phyloP scores from a whole-genome alignment of 257 asterid genomes.

The Verbascum thapsus region DNA sequence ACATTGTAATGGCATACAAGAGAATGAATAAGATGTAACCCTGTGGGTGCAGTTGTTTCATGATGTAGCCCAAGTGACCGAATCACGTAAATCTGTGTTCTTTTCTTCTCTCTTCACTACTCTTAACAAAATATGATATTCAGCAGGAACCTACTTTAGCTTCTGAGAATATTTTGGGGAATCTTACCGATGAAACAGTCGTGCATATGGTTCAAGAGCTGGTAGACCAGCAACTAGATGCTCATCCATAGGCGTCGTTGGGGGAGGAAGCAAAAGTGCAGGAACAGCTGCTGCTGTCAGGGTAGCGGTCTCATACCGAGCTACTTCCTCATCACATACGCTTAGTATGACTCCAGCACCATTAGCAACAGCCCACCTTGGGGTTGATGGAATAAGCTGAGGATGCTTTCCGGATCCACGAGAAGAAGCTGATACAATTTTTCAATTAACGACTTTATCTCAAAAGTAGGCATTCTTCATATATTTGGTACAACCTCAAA shows the following conservation, averaged over 20 bases:
- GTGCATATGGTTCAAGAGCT: slow-evolving; percentile 93
- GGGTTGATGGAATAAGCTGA: slow-evolving; percentile 78
- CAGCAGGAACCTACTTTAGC: not conserved
- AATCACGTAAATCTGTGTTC: no score
- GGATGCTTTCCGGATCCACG: slow-evolving; percentile 95
- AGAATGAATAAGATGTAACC: no score
- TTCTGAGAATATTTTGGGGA: slow-evolving; percentile 8
- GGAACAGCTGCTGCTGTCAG: slow-evolving; percentile 89
- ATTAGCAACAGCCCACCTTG: slow-evolving; percentile 94
- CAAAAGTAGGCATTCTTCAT: slow-evolving; percentile 3
- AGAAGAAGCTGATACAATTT: slow-evolving; percentile 57
- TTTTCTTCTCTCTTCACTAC: no score
- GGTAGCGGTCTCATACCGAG: slow-evolving; percentile 80
- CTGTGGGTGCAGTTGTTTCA: no score
- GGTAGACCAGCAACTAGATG: slow-evolving; percentile 90
- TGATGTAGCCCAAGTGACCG: no score
- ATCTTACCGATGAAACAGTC: slow-evolving; percentile 72
- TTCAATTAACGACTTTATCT: slow-evolving; percentile 12
- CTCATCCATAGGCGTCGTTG: slow-evolving; percentile 83
- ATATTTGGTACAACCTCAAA: slow-evolving; percentile 12
- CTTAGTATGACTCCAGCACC: slow-evolving; percentile 93
- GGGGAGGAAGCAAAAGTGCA: slow-evolving; percentile 89
- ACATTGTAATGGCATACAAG: no score
- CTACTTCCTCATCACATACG: slow-evolving; percentile 91
- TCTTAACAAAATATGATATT: no score